phyloP scores from a whole-genome alignment of 2,329 filamentous ascomycete species.

The Monilinia laxa region DNA sequence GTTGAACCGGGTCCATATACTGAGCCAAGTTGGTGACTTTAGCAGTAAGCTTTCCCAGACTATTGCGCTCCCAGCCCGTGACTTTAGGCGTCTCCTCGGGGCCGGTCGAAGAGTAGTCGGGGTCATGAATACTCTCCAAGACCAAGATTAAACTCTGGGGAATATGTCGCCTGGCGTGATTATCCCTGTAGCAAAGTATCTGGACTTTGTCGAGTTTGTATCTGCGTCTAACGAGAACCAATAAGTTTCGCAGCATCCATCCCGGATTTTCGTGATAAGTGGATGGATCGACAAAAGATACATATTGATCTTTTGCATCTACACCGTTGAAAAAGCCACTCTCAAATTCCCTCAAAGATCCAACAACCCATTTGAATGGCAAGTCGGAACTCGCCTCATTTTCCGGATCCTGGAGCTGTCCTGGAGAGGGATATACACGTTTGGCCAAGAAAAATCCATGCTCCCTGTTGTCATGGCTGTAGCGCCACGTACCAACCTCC shows the following conservation, averaged over 20 bases:
- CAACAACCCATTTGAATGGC: slow-evolving; percentile 76
- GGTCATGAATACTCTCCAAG: slow-evolving; percentile 35
- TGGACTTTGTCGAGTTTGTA: slow-evolving; percentile 77
- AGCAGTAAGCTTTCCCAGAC: slow-evolving; percentile 72
- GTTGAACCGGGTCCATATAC: slow-evolving; percentile 84
- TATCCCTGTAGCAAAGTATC: slow-evolving; percentile 87
- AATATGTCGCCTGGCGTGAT: slow-evolving; percentile 72
- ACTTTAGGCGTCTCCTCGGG: slow-evolving; percentile 72
- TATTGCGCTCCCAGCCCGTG: slow-evolving; percentile 91
- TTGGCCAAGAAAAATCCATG: slow-evolving; percentile 97
- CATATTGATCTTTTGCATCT: slow-evolving; percentile 70
- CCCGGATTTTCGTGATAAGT: slow-evolving; percentile 85
- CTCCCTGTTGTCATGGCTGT: slow-evolving; percentile 76
- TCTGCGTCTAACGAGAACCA: slow-evolving; percentile 79
- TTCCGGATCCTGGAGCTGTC: slow-evolving; percentile 48
- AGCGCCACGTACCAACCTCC: slow-evolving; percentile 82
- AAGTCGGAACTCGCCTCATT: slow-evolving; percentile 45
- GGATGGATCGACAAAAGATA: slow-evolving; percentile 89
- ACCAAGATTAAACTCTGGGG: slow-evolving; percentile 76
- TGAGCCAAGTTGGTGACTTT: slow-evolving; percentile 81
- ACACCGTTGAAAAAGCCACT: slow-evolving; percentile 79
- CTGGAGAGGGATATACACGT: slow-evolving; percentile 51
- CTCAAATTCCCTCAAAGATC: slow-evolving; percentile 74
- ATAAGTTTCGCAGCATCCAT: slow-evolving; percentile 88
- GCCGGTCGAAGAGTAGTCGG: background rate